Evolutionary conservation across 768 basidiomycete genomes (phyloP), one percentile per base, ranked within the genome.

Genomic region (Russula emetica): DNA sequence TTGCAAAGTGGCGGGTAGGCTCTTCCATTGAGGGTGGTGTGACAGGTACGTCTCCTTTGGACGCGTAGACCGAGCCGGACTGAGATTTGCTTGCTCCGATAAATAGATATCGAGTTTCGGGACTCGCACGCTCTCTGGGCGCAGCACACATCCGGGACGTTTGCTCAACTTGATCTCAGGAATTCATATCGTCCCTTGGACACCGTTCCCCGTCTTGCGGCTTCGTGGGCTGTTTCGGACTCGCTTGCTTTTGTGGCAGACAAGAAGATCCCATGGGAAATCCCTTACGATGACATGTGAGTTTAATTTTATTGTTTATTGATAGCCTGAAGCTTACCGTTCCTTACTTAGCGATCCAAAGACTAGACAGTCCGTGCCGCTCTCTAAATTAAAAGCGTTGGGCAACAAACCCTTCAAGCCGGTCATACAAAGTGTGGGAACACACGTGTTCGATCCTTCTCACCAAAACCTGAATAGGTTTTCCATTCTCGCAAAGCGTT

Each of bases 1-100:
- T 93, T 55, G 86, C 88, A 6, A 94, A 94, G 74, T 94, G 92
- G 88, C 80, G 82, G 2, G 81, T 92, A 13, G 80, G 85, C 16
- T 84, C 83, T 14, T 78, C 82, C 5, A 77, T 76, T 1, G 91
- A 93, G 63, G 88, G 90, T 6, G 85, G 86, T 26, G 84, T 88
- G 3, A 86, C 86, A 14, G 92, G 92, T 92, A 67, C 30, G 80
- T 70, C 36, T 18, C 6, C 24, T 44, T 56, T 60, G 11, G 45
- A 22, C 14, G 5, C 22, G 24, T 61, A 26, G 22, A 30, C n/a
- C 1, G 28, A 53, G 36, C 5, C 10, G 4, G 9, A 8, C 34
- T 65, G 44, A 62, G 40, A 59, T 6, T 45, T 32, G 30, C 22
- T 22, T 7, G 16, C 36, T 32, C 10, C 34, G 14, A 40, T 18